Evolutionary conservation across 106 monocot species (phyloP).

Genomic region (Acorus gramineus): DNA sequence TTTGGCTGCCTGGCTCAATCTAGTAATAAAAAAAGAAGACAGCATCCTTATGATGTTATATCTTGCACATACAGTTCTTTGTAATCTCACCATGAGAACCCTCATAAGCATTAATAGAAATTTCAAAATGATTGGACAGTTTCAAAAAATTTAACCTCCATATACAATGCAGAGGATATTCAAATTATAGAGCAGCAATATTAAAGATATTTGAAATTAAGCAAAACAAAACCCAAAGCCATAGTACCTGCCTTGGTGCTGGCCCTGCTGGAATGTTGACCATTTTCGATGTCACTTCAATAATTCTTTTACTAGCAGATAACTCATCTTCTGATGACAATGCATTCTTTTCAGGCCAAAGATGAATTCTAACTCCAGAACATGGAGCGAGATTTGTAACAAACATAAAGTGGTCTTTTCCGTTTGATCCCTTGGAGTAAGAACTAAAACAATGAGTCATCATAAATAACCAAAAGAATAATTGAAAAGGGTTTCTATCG

Average conservation of each 20-base stretch:
- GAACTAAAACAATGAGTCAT: neutral
- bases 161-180: too few species aligned
- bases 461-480: too few species aligned
- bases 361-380: slow-evolving; percentile 89
- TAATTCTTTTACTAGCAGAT: slow-evolving; percentile 29
- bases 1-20: slow-evolving; percentile 99
- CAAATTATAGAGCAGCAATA: too few species aligned
- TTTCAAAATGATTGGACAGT: too few species aligned
- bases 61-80: too few species aligned
- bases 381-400: slow-evolving; percentile 96
- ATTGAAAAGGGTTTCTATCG: too few species aligned
- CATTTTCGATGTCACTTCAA: slow-evolving; percentile 94
- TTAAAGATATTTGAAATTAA: too few species aligned
- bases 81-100: too few species aligned
- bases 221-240: too few species aligned
- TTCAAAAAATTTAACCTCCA: too few species aligned
- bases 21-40: slow-evolving; percentile 8
- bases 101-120: too few species aligned
- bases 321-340: slow-evolving; percentile 15
- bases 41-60: neutral
- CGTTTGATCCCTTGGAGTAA: slow-evolving; percentile 55
- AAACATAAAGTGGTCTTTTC: slow-evolving; percentile 69
- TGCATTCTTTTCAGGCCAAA: slow-evolving; percentile 69
- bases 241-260: slow-evolving; percentile 83
- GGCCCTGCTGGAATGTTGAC: slow-evolving; percentile 82